Conservation (phyloP, 192 early-diverging fungal species). For the Podila minutissima region DNA sequence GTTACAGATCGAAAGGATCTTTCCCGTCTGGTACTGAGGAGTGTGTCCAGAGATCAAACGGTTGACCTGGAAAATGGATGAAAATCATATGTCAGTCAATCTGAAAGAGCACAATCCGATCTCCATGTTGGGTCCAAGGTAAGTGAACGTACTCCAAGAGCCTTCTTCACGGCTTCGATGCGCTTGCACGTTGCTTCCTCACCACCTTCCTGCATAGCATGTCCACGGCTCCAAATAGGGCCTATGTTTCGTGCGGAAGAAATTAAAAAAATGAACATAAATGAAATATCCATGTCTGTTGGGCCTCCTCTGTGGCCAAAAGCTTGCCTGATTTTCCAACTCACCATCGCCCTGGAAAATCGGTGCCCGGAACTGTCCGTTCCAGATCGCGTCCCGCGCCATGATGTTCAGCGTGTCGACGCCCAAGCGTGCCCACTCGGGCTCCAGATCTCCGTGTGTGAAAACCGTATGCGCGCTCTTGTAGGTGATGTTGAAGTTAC, state of each 20-base stretch:
- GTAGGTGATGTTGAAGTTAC: conserved; percentile 37
- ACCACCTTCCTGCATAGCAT: conserved; percentile 21
- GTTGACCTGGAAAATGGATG: conserved; percentile 52
- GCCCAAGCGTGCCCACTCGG: conserved; percentile 25
- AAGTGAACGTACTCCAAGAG: conserved; percentile 16
- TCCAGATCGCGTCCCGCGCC: conserved; percentile 18
- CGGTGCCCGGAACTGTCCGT: conserved; percentile 16
- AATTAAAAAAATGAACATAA: background rate
- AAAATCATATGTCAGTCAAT: background rate
- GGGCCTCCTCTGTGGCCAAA: background rate
- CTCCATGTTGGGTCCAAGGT: background rate
- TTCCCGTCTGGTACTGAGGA: conserved; percentile 57
- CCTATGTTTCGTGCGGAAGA: conserved; percentile 3
- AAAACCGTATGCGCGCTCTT: conserved; percentile 30
- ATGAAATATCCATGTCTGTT: background rate
- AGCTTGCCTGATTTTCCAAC: background rate
- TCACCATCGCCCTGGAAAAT: conserved; percentile 26
- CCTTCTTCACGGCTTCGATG: conserved; percentile 15
- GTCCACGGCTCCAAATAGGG: conserved; percentile 28
- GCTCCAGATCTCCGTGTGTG: conserved; percentile 29
- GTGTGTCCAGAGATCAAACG: conserved; percentile 81
- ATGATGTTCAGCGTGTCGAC: conserved; percentile 16
- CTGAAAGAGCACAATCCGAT: background rate
- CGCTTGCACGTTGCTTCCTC: conserved; percentile 13
- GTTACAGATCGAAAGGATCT: conserved; percentile 67